phyloP scores from a whole-genome alignment of 2,329 filamentous ascomycete species.

The Cercospora citrullina region DNA sequence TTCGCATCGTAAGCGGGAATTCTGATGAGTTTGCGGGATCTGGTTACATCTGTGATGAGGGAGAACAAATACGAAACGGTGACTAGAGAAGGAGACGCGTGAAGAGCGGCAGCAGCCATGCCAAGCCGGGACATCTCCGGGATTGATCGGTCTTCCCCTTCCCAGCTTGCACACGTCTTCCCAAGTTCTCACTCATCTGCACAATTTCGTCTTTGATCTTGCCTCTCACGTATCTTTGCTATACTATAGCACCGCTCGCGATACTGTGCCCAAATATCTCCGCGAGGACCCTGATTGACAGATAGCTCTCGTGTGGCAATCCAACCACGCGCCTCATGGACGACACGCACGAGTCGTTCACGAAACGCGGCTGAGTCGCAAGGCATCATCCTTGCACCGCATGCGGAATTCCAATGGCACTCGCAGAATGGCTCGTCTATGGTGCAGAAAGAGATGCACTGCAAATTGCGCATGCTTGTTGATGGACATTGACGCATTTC shows the following conservation, averaged over 20 bases:
- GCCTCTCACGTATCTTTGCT: neutral
- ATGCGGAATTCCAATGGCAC: neutral
- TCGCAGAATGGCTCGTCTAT: neutral
- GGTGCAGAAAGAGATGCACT: neutral
- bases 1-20: neutral
- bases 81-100: too few species aligned
- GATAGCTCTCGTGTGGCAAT: neutral
- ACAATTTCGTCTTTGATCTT: neutral
- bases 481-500: neutral
- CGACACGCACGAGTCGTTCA: slow-evolving; percentile 1
- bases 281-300: neutral
- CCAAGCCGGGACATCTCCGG: neutral
- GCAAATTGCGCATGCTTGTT: neutral
- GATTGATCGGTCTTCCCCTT: neutral
- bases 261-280: neutral
- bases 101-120: neutral
- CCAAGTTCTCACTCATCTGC: neutral
- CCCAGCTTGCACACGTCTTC: neutral
- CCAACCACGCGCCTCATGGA: neutral
- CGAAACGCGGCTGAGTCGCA: slow-evolving; percentile 7
- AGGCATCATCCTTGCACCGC: slow-evolving; percentile 6
- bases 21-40: neutral
- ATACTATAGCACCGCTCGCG: neutral
- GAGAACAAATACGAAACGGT: neutral
- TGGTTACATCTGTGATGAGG: neutral